These are phyloP conservation scores for Aspergillus hancockii DNA, from an alignment of 495 filamentous ascomycete species.

Conservation along the genomic window DNA sequence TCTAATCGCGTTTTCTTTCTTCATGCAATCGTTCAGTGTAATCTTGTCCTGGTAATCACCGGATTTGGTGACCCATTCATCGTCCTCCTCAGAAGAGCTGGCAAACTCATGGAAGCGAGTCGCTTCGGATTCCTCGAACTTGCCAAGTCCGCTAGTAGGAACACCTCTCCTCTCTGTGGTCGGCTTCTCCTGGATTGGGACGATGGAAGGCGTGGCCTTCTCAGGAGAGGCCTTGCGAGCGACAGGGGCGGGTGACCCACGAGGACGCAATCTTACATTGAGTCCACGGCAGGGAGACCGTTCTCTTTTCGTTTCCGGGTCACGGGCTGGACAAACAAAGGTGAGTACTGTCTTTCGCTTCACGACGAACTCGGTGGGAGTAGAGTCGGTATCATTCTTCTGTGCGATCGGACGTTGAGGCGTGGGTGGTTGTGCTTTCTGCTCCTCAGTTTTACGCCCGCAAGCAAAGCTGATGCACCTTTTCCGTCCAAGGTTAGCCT, in stretches of 20 bases:
- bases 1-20: constrained; percentile 86
- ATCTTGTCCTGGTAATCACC: constrained; percentile 64
- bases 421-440: constrained; percentile 23
- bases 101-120: constrained; percentile 93
- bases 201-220: constrained; percentile 13
- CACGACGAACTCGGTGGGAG: constrained; percentile 33
- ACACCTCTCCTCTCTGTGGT: constrained; percentile 28
- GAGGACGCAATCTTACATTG: constrained; percentile 40
- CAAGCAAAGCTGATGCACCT: constrained; percentile 94
- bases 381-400: constrained; percentile 14
- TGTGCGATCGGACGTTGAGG: constrained; percentile 18
- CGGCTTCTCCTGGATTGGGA: constrained; percentile 9
- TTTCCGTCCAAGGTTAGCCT: constrained; percentile 66
- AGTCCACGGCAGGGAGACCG: constrained; percentile 31
- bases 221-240: constrained; percentile 49
- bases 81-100: constrained; percentile 73
- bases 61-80: constrained; percentile 80
- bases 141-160: constrained; percentile 46
- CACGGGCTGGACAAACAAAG: constrained; percentile 59
- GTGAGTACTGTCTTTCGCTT: constrained; percentile 58
- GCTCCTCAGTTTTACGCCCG: constrained; percentile 44
- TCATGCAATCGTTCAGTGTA: constrained; percentile 85
- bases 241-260: constrained; percentile 49
- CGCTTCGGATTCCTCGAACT: constrained; percentile 65
- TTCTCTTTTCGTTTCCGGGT: constrained; percentile 32